A percentile compares a stretch with the other conserved stretches of the same genome.
Conservation (phyloP, 1,139 yeast genomes). For the Cylindricascospora bacillispora region DNA sequence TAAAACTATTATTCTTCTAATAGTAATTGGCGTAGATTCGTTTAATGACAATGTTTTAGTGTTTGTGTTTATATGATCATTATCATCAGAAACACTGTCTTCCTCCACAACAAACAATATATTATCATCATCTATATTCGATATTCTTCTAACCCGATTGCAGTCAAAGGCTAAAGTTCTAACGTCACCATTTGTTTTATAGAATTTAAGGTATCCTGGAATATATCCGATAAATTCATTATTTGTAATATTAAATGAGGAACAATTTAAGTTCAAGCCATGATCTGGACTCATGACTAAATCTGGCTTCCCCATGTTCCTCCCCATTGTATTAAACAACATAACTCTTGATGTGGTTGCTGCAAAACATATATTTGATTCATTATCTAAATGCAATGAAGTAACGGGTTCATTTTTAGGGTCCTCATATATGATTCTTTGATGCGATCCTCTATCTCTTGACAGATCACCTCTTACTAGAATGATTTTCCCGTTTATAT, state of each 20-base stretch:
- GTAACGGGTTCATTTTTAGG: slow-evolving; percentile 64
- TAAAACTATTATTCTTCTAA: slow-evolving; percentile 40
- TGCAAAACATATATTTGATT: slow-evolving; percentile 15
- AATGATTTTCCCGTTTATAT: slow-evolving; percentile 75
- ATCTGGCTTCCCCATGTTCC: slow-evolving; percentile 59
- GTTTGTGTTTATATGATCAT: slow-evolving; percentile 2
- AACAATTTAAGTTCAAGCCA: slow-evolving; percentile 69
- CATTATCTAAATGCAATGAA: slow-evolving; percentile 33
- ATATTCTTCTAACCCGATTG: slow-evolving; percentile 40
- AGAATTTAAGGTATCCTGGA: slow-evolving; percentile 26
- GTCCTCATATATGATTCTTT: slow-evolving; percentile 57
- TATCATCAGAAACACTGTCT: slow-evolving; percentile 4
- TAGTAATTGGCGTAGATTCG: slow-evolving; percentile 28
- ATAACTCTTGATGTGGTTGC: slow-evolving; percentile 47
- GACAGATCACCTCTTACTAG: slow-evolving; percentile 77
- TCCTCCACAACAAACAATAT: slow-evolving; percentile 28
- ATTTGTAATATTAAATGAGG: slow-evolving; percentile 27
- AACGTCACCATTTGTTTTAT: slow-evolving; percentile 33
- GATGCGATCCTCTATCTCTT: slow-evolving; percentile 84
- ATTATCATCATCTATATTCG: slow-evolving; percentile 31
- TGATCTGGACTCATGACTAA: slow-evolving; percentile 43
- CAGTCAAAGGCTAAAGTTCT: slow-evolving; percentile 47
- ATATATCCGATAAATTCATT: slow-evolving; percentile 24
- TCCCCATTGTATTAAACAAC: slow-evolving; percentile 67
- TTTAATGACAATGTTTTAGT: slow-evolving; percentile 21